A percentile compares a stretch with the other conserved stretches of the same genome.
phyloP scores from a whole-genome alignment of 345 rosid species.

The Eucalyptus curtisii region DNA sequence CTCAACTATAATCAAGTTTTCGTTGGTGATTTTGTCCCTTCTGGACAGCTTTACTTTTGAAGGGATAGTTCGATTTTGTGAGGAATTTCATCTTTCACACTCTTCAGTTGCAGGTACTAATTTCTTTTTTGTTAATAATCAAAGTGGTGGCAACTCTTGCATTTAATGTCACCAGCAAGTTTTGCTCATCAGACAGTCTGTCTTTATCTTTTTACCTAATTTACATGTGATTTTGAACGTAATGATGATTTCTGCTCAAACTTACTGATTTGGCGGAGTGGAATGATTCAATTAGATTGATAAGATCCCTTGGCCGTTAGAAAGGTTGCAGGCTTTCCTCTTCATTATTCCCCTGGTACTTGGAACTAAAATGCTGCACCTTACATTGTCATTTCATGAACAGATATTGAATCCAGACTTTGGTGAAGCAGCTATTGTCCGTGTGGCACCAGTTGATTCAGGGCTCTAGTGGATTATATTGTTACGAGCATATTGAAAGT shows the following conservation, averaged over 20 bases:
- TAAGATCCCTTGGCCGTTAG: not conserved
- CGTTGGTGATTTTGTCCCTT: conserved; percentile 86
- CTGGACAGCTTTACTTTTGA: conserved; percentile 79
- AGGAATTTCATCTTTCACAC: conserved; percentile 82
- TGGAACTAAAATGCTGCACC: not conserved
- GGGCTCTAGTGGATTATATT: conserved; percentile 97
- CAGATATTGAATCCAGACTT: conserved; percentile 89
- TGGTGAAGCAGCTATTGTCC: conserved; percentile 94
- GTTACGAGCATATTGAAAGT: conserved; percentile 80
- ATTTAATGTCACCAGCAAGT: not conserved
- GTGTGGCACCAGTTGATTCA: conserved; percentile 94
- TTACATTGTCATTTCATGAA: not conserved
- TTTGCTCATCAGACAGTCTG: not conserved
- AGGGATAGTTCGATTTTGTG: conserved; percentile 86
- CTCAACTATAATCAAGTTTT: conserved; percentile 76
- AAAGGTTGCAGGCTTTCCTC: not conserved
- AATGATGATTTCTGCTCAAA: not conserved
- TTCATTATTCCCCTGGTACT: not conserved
- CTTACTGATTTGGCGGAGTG: not conserved
- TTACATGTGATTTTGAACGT: not conserved
- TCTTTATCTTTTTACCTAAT: not conserved
- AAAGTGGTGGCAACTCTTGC: not conserved
- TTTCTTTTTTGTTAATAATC: not conserved
- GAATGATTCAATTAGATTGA: not conserved
- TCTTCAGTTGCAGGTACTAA: conserved; percentile 74